phyloP scores from a whole-genome alignment of 345 rosid genomes.

The Sonneratia caseolaris region DNA sequence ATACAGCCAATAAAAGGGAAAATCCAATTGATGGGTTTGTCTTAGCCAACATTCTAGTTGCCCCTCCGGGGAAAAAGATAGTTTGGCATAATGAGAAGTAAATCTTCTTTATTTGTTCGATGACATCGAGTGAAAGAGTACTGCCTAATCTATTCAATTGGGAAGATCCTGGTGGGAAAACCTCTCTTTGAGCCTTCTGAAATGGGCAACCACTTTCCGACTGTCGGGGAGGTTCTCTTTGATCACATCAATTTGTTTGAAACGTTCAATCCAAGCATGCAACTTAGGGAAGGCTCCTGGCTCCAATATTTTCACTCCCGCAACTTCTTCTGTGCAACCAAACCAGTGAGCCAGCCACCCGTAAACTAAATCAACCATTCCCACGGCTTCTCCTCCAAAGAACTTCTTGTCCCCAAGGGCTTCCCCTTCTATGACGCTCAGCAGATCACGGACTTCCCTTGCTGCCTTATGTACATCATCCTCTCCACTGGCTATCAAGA shows the following conservation, averaged over 20 bases:
- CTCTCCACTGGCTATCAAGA: neutral
- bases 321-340: neutral
- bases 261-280: neutral
- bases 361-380: neutral
- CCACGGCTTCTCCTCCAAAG: neutral
- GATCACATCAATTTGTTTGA: neutral
- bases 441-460: neutral
- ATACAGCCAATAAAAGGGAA: too few species aligned
- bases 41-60: too few species aligned
- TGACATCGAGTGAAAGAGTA: too few species aligned
- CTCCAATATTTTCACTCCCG: neutral
- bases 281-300: neutral
- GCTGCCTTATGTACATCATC: neutral
- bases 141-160: too few species aligned
- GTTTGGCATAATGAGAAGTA: too few species aligned
- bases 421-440: neutral
- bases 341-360: neutral
- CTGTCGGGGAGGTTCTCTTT: neutral
- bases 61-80: too few species aligned
- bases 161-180: neutral
- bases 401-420: neutral
- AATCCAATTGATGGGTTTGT: too few species aligned
- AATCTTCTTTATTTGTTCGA: too few species aligned
- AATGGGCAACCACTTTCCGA: neutral
- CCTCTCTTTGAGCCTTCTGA: neutral